Conservation (phyloP, 2,329 filamentous ascomycete species). For the Gyromitra esculenta region DNA sequence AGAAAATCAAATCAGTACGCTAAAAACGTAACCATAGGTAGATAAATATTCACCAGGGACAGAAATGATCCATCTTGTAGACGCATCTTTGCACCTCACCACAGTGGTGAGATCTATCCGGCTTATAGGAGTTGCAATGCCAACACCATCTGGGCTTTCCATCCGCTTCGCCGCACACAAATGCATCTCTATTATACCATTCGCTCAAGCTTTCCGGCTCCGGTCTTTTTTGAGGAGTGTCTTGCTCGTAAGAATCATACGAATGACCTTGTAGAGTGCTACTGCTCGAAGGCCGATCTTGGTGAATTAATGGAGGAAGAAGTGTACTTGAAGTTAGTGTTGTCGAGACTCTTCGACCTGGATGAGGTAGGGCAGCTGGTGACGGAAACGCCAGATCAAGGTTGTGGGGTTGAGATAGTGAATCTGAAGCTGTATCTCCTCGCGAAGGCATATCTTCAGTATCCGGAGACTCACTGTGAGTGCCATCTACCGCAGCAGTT, state of each 20-base stretch:
- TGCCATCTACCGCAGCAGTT: constrained; percentile 35
- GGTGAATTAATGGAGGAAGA: constrained; percentile 37
- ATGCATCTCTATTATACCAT: constrained; percentile 85
- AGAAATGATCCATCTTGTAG: constrained; percentile 92
- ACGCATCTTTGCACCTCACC: constrained; percentile 83
- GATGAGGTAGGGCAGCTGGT: constrained; percentile 1
- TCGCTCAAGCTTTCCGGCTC: constrained; percentile 75
- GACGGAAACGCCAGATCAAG: constrained; percentile 18
- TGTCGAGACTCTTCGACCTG: constrained; percentile 18
- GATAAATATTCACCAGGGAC: constrained; percentile 71
- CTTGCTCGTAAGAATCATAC: constrained; percentile 36
- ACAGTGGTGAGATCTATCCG: constrained; percentile 87
- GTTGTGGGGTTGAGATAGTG: constrained; percentile 8
- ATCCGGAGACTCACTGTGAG: neutral
- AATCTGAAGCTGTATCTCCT: neutral
- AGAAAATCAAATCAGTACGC: constrained; percentile 45
- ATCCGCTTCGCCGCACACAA: constrained; percentile 82
- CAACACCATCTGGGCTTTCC: constrained; percentile 89
- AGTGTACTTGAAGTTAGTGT: constrained; percentile 19
- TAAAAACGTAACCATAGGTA: constrained; percentile 4
- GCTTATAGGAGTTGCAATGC: constrained; percentile 85
- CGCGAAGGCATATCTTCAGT: constrained; percentile 9
- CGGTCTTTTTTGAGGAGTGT: constrained; percentile 61
- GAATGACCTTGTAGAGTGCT: constrained; percentile 41
- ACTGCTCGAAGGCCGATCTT: constrained; percentile 24